phyloP scores from a whole-genome alignment of 306 rosid genomes.

The Cucumis hystrix region DNA sequence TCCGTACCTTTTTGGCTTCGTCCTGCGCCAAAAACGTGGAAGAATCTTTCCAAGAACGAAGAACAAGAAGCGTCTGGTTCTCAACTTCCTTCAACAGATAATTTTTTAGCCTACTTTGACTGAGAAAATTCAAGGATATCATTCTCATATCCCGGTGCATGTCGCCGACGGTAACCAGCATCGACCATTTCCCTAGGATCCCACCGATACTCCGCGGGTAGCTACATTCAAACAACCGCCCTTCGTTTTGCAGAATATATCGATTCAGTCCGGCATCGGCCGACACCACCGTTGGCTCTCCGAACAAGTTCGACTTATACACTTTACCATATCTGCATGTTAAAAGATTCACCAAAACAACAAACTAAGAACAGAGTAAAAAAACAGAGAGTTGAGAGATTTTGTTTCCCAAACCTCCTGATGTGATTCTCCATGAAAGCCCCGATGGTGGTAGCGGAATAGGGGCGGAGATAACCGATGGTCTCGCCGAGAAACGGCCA shows the following conservation, averaged over 20 bases:
- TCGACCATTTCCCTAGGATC: conserved; percentile 96
- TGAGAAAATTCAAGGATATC: conserved; percentile 72
- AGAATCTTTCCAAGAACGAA: conserved; percentile 49
- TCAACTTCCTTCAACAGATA: conserved; percentile 64
- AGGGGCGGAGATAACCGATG: conserved; percentile 61
- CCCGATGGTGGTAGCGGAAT: conserved; percentile 67
- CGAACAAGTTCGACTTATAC: conserved; percentile 79
- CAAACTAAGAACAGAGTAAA: neutral
- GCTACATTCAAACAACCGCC: conserved; percentile 83
- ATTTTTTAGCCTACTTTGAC: conserved; percentile 68
- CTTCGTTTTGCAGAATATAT: conserved; percentile 87
- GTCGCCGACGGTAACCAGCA: conserved; percentile 96
- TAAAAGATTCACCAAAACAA: neutral
- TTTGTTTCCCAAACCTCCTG: conserved; percentile 31
- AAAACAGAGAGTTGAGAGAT: neutral
- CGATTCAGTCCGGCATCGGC: conserved; percentile 85
- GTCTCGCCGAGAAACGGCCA: conserved; percentile 93
- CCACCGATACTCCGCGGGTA: conserved; percentile 96
- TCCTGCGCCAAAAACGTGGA: conserved; percentile 71
- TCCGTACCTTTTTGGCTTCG: conserved; percentile 72
- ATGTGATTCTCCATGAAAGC: conserved; percentile 77
- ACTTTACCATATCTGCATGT: conserved; percentile 70
- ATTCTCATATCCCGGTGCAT: conserved; percentile 91
- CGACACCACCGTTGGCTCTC: conserved; percentile 80
- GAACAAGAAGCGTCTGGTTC: conserved; percentile 58